phyloP scores from a whole-genome alignment of 1,139 yeast genomes.

The Scheffersomyces quercinus region DNA sequence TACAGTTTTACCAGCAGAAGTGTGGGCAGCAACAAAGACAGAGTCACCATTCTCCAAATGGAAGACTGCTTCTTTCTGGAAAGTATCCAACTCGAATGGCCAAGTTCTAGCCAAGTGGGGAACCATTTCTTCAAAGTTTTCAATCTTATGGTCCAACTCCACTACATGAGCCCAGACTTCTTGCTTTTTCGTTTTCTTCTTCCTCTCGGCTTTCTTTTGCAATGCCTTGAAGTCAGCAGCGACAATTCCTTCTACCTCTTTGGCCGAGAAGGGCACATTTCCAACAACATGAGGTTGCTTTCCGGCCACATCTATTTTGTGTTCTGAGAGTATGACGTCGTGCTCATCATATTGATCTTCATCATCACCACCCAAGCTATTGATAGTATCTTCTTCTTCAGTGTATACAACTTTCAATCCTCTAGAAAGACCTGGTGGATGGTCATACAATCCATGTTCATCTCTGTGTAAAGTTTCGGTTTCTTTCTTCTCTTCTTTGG shows the following conservation, averaged over 20 bases:
- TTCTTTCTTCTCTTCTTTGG: slow-evolving; percentile 26
- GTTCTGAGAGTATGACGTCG: slow-evolving; percentile 5
- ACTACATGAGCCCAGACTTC: slow-evolving; percentile 95
- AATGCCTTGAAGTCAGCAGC: slow-evolving; percentile 56
- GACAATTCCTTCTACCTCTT: slow-evolving; percentile 72
- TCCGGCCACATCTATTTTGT: slow-evolving; percentile 1
- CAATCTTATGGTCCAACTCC: slow-evolving; percentile 78
- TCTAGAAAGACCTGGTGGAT: slow-evolving; percentile 79
- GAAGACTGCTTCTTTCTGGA: slow-evolving; percentile 95
- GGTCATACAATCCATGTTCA: slow-evolving; percentile 71
- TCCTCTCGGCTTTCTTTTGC: slow-evolving; percentile 24
- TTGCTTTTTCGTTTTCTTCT: slow-evolving; percentile 36
- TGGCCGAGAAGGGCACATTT: slow-evolving; percentile 28
- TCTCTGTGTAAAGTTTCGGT: slow-evolving; percentile 62
- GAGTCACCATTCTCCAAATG: slow-evolving; percentile 97
- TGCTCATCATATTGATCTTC: slow-evolving; percentile 11
- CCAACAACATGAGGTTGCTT: not conserved
- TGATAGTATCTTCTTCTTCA: slow-evolving; percentile 8
- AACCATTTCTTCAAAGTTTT: slow-evolving; percentile 81
- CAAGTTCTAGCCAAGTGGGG: slow-evolving; percentile 92
- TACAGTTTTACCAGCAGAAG: slow-evolving; percentile 92
- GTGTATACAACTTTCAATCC: slow-evolving; percentile 49
- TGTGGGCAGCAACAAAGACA: slow-evolving; percentile 97
- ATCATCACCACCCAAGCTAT: slow-evolving; percentile 8
- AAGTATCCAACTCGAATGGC: slow-evolving; percentile 92